phyloP scores from a whole-genome alignment of 2,329 filamentous ascomycete species.

The Xylariaceae sp. region DNA sequence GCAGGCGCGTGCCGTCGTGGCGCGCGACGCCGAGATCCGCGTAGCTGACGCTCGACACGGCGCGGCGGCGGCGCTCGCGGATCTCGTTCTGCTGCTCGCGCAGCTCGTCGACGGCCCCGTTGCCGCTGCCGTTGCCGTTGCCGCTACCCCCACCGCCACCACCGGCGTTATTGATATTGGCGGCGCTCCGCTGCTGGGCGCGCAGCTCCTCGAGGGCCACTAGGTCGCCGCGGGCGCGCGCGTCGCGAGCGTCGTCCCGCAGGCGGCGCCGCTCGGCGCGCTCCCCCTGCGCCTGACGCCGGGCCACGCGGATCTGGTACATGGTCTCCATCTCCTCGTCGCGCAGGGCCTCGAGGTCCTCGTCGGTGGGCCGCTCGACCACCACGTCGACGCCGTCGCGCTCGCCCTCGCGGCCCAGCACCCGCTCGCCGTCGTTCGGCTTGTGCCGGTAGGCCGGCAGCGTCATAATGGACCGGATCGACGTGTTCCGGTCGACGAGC shows the following conservation, averaged over 20 bases:
- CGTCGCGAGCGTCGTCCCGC: slow-evolving; percentile 67
- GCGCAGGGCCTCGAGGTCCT: slow-evolving; percentile 69
- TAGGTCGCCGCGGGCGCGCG: slow-evolving; percentile 62
- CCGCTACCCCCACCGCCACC: no score
- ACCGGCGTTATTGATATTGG: no score
- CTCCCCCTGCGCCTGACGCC: slow-evolving; percentile 67
- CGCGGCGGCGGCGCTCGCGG: slow-evolving; percentile 53
- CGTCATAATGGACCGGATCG: slow-evolving; percentile 88
- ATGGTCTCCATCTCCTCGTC: slow-evolving; percentile 90
- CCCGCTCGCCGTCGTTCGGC: slow-evolving; percentile 67
- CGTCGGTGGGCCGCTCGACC: slow-evolving; percentile 71
- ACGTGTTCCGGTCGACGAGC: slow-evolving; percentile 70
- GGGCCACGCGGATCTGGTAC: slow-evolving; percentile 77
- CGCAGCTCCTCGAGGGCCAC: slow-evolving; percentile 61
- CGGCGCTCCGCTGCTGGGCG: slow-evolving; percentile 42
- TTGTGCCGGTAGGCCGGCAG: slow-evolving; percentile 74
- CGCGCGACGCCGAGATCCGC: slow-evolving; percentile 67
- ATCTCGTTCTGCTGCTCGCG: slow-evolving; percentile 48
- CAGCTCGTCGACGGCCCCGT: slow-evolving; percentile 52
- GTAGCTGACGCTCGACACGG: slow-evolving; percentile 70
- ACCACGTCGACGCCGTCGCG: slow-evolving; percentile 87
- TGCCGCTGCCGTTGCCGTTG: slow-evolving; percentile 33
- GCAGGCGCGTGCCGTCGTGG: slow-evolving; percentile 68
- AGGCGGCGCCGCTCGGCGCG: slow-evolving; percentile 67
- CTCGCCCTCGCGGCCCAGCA: slow-evolving; percentile 84